Evolutionary conservation across 1,284 basidiomycete species (phyloP), one percentile per base, ranked within the genome.

Genomic region (Microstroma glucosiphilum): DNA sequence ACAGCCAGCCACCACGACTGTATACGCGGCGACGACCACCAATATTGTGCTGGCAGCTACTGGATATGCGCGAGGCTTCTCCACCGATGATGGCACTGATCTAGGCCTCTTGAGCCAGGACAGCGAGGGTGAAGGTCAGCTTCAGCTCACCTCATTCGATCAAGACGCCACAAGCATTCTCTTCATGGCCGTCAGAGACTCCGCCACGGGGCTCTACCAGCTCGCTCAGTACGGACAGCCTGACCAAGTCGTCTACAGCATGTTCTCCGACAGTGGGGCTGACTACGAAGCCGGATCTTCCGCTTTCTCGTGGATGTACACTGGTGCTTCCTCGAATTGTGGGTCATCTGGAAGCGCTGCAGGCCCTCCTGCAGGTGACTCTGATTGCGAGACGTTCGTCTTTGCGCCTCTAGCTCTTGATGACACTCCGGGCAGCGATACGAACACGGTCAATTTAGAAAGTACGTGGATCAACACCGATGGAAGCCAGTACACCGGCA

Each of bases 121-220:
- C n/a, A 40, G 11, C 41, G 41, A 43, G 11, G n/a, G n/a, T 9
- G 41, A 9, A 21, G 56, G 13, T 9, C 56, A 12, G 30, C 41
- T 25, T 13, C 9, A 12, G 13, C 15, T 30, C 9, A 57, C 56
- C 17, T 40, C 13, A 12, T 30, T 30, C 23, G 43, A 25, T 19
- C n/a, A n/a, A n/a, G n/a, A n/a, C n/a, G n/a, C n/a, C n/a, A n/a
- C n/a, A n/a, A 25, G 56, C 30, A 40, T 19, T 19, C 12, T 8
- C 9, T 57, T 57, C 43, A 57, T 57, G 56, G 56, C 56, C 13
- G 56, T 57, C 9, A 12, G 41, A 9, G 56, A 57, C 56, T 8
- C 43, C 56, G 56, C 8, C 56, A 15, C 56, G 43, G 56, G 19
- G 15, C 56, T 57, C 19, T 40, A 21, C 43, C 56, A 57, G 43